Conservation (phyloP, 1,139 yeast species). For the Insectozyma bohioensis region DNA sequence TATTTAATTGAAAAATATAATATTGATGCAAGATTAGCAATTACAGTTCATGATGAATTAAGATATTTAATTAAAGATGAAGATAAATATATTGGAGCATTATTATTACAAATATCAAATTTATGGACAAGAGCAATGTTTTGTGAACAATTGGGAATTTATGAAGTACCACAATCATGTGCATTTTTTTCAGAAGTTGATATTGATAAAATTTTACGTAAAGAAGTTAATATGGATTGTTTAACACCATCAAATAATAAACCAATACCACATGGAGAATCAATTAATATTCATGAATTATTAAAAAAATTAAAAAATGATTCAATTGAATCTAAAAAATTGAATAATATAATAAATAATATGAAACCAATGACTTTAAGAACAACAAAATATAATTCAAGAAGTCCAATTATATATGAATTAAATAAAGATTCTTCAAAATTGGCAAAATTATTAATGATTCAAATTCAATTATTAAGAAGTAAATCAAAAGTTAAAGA, state of each 20-base stretch:
- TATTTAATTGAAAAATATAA: conserved; percentile 64
- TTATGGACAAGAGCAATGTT: conserved; percentile 97
- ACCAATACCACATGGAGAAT: conserved; percentile 78
- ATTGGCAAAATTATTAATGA: too few species aligned
- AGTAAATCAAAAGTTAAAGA: conserved; percentile 5
- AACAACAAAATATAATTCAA: conserved; percentile 19
- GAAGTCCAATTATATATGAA: conserved; percentile 24
- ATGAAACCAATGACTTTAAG: conserved; percentile 12
- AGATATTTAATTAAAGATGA: conserved; percentile 74
- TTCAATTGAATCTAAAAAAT: conserved; percentile 14
- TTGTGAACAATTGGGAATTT: conserved; percentile 86
- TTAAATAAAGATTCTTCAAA: conserved; percentile 26
- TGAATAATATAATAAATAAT: too few species aligned
- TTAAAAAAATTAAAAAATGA: conserved; percentile 34
- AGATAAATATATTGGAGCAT: conserved; percentile 73
- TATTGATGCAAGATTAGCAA: conserved; percentile 74
- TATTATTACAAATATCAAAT: conserved; percentile 85
- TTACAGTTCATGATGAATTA: conserved; percentile 95
- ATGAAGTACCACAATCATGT: conserved; percentile 88
- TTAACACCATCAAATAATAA: conserved; percentile 82
- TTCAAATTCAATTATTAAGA: conserved; percentile 20
- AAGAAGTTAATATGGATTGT: conserved; percentile 87
- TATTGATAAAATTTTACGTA: conserved; percentile 81
- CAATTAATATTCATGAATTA: conserved; percentile 58
- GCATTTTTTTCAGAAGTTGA: conserved; percentile 96